Conservation (phyloP, 352 stramenopile genomes). For the Phytophthora meadii region DNA sequence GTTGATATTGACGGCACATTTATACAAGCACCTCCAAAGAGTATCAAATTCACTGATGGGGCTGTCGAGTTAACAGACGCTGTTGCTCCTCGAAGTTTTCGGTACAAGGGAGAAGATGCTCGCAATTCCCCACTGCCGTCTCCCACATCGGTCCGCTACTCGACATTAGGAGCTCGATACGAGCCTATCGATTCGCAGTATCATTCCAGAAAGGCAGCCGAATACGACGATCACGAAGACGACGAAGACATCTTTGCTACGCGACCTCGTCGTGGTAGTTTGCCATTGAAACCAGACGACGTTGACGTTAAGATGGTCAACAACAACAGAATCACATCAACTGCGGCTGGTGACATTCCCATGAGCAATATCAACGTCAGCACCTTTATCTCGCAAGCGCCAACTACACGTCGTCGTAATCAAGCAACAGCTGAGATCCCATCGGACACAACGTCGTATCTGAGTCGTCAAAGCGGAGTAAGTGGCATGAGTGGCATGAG, state of each 20-base stretch:
- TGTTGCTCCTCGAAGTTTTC: conserved; percentile 66
- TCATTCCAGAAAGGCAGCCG: conserved; percentile 71
- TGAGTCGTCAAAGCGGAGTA: conserved; percentile 40
- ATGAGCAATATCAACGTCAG: conserved; percentile 45
- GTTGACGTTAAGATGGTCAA: conserved; percentile 26
- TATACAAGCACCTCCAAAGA: conserved; percentile 58
- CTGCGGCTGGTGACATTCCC: conserved; percentile 27
- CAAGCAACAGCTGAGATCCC: conserved; percentile 20
- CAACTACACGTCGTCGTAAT: conserved; percentile 11
- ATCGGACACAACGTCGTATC: conserved; percentile 41
- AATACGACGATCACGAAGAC: conserved; percentile 67
- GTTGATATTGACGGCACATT: conserved; percentile 40
- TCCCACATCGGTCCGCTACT: conserved; percentile 50
- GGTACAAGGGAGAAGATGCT: conserved; percentile 58
- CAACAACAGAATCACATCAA: conserved; percentile 6
- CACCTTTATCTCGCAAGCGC: conserved; percentile 29
- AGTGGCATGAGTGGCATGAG: conserved; percentile 32
- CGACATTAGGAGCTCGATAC: conserved; percentile 69
- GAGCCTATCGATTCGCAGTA: conserved; percentile 75
- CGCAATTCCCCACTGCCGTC: conserved; percentile 49
- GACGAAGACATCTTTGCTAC: conserved; percentile 39
- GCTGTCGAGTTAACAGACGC: conserved; percentile 59
- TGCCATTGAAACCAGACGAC: conserved; percentile 38
- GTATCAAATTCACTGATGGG: conserved; percentile 74
- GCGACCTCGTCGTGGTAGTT: conserved; percentile 45